Evolutionary conservation across 345 rosid genomes (phyloP).

Genomic region (Citrus cavaleriei): DNA sequence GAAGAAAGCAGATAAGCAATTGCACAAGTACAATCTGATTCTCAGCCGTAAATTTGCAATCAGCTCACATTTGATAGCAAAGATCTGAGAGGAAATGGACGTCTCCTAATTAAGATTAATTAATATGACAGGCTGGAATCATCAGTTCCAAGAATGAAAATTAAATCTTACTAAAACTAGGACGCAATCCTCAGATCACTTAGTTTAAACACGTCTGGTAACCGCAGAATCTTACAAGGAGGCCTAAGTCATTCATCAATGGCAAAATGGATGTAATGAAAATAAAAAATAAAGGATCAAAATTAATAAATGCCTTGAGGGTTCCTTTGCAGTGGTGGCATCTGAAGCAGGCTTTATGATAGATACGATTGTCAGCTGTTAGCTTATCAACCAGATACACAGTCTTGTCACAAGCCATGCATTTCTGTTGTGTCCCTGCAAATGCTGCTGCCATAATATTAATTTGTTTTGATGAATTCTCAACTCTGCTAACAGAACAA

Average conservation of each 20-base stretch:
- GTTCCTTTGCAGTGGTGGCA: slow-evolving; percentile 99
- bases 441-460: slow-evolving; percentile 87
- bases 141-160: background rate
- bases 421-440: slow-evolving; percentile 99
- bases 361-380: slow-evolving; percentile 90
- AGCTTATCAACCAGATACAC: slow-evolving; percentile 94
- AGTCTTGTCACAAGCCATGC: slow-evolving; percentile 98
- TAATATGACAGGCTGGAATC: background rate
- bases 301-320: slow-evolving; percentile 56
- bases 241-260: background rate
- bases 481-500: background rate
- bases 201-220: too few relatives aligned
- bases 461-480: background rate
- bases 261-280: too few relatives aligned
- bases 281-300: background rate
- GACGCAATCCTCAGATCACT: background rate
- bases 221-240: too few relatives aligned
- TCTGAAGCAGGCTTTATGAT: slow-evolving; percentile 94
- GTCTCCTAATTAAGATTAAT: background rate
- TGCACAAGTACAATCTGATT: background rate
- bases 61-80: background rate
- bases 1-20: background rate
- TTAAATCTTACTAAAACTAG: background rate
- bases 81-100: background rate
- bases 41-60: background rate